phyloP scores from a whole-genome alignment of 495 filamentous ascomycete species.

The Tirmania nivea region DNA sequence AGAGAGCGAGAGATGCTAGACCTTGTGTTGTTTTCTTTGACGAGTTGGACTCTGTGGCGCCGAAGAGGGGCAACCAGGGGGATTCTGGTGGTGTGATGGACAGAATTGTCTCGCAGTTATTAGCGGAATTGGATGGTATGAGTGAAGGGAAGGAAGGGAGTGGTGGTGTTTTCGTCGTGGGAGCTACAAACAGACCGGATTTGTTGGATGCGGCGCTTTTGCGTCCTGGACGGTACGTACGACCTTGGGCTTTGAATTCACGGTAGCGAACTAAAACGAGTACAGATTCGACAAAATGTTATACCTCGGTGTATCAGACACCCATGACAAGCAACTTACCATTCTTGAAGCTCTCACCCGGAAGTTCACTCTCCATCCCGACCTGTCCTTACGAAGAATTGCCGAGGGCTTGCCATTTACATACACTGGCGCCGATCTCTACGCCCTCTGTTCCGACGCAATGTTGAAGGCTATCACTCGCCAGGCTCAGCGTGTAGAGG shows the following conservation, averaged over 20 bases:
- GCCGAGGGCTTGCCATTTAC: constrained; percentile 73
- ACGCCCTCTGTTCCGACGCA: constrained; percentile 86
- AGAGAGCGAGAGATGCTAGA: constrained; percentile 78
- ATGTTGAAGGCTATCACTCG: constrained; percentile 97
- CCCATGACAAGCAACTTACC: constrained; percentile 84
- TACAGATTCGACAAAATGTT: constrained; percentile 85
- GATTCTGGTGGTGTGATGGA: constrained; percentile 99
- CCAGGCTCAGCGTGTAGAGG: constrained; percentile 63
- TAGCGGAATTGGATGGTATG: constrained; percentile 95
- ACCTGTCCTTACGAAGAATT: constrained; percentile 49
- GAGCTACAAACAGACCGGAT: constrained; percentile 88
- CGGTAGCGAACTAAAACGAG: background rate
- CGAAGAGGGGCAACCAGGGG: constrained; percentile 92
- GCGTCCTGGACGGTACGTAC: constrained; percentile 44
- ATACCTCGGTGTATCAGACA: constrained; percentile 86
- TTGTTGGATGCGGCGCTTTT: constrained; percentile 78
- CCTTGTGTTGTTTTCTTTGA: constrained; percentile 98
- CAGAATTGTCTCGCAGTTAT: constrained; percentile 83
- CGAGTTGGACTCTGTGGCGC: constrained; percentile 89
- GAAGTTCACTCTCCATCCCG: constrained; percentile 71
- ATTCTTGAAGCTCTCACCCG: constrained; percentile 86
- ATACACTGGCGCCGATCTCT: constrained; percentile 91
- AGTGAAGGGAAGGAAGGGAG: constrained; percentile 68
- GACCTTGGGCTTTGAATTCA: too few relatives aligned
- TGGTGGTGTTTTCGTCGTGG: constrained; percentile 87